phyloP scores from a whole-genome alignment of 371 early-diverging fungal species.

The Haplosporangium sp. region DNA sequence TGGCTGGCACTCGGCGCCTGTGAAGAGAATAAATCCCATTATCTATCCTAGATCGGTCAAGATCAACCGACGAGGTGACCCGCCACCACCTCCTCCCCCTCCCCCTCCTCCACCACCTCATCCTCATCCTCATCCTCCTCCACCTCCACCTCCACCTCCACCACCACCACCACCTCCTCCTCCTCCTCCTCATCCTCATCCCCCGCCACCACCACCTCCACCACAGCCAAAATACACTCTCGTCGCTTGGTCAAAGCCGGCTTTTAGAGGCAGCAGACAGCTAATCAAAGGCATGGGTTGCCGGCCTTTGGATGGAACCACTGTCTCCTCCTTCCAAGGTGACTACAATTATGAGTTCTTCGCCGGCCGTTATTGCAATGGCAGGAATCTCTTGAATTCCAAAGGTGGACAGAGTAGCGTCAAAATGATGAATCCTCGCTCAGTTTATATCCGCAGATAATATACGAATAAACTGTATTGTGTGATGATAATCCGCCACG shows the following conservation, averaged over 20 bases:
- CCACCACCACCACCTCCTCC: neutral
- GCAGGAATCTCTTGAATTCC: constrained; percentile 5
- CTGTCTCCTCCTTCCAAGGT: constrained; percentile 32
- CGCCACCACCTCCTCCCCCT: neutral
- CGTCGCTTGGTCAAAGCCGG: constrained; percentile 14
- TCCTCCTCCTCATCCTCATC: neutral
- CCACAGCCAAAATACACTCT: constrained; percentile 12
- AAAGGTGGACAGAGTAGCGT: constrained; percentile 17
- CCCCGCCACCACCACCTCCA: neutral
- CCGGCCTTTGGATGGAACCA: constrained; percentile 17
- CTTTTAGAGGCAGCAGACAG: constrained; percentile 27
- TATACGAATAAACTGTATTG: neutral
- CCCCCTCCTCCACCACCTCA: too few relatives aligned
- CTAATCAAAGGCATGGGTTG: constrained; percentile 22
- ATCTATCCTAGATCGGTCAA: constrained; percentile 36
- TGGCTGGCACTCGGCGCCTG: constrained; percentile 18
- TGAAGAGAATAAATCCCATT: constrained; percentile 21
- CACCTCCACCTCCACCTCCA: neutral
- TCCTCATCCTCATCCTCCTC: neutral
- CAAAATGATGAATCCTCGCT: constrained; percentile 21
- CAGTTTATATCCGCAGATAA: constrained; percentile 21
- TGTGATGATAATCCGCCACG: too few relatives aligned
- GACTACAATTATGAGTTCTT: constrained; percentile 30
- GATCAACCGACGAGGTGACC: constrained; percentile 2
- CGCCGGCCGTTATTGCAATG: constrained; percentile 12